A percentile compares a stretch with the other conserved stretches of the same genome.
These are phyloP conservation scores for Neonothopanus nambi DNA, from an alignment of 1,284 basidiomycete genomes.

Conservation along the genomic window DNA sequence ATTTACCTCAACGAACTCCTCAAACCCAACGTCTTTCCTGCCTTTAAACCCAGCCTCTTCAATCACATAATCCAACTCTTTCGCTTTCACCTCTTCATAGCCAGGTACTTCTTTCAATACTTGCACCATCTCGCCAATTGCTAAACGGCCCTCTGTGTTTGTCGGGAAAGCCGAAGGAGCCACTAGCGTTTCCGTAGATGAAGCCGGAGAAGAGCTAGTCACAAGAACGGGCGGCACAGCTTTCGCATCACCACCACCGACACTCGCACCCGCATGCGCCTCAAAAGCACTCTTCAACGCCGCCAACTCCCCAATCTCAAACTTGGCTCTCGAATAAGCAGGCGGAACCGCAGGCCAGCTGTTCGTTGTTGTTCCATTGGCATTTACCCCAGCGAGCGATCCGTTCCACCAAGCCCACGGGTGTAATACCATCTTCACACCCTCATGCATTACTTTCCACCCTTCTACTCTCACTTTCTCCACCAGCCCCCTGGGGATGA, in stretches of 20 bases:
- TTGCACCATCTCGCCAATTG: constrained; percentile 39
- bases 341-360: not conserved
- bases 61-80: constrained; percentile 73
- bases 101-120: constrained; percentile 49
- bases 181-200: constrained; percentile 23
- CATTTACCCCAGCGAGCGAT: not conserved
- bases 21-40: constrained; percentile 61
- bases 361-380: no score
- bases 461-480: constrained; percentile 37
- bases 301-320: constrained; percentile 44
- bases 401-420: constrained; percentile 26
- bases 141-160: constrained; percentile 27
- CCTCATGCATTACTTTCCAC: constrained; percentile 24
- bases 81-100: constrained; percentile 51
- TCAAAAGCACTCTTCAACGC: constrained; percentile 61
- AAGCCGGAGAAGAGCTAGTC: constrained; percentile 12
- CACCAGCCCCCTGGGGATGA: constrained; percentile 31
- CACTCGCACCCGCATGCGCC: constrained; percentile 26
- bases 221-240: constrained; percentile 2
- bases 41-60: constrained; percentile 71
- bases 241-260: constrained; percentile 6
- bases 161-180: constrained; percentile 24
- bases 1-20: constrained; percentile 80
- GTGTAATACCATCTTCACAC: constrained; percentile 18
- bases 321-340: constrained; percentile 51